These are phyloP conservation scores for Clitocybe nebularis DNA, from an alignment of 1,284 basidiomycete genomes.

Conservation along the genomic window DNA sequence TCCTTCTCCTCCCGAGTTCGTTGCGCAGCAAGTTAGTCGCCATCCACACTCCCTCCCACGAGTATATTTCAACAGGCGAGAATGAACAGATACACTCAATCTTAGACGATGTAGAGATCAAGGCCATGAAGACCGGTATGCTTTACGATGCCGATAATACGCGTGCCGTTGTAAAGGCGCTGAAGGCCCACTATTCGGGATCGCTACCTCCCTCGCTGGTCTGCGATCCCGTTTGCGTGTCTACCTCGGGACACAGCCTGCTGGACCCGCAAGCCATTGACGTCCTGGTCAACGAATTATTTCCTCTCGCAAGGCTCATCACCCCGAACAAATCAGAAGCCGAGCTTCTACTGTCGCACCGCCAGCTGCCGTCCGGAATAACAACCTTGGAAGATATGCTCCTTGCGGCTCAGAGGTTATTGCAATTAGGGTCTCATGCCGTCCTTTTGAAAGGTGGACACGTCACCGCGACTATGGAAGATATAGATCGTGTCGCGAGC, in stretches of 20 bases:
- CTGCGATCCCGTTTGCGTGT: slow-evolving; percentile 91
- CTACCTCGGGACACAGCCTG: slow-evolving; percentile 85
- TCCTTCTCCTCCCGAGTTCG: slow-evolving; percentile 62
- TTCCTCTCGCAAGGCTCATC: slow-evolving; percentile 73
- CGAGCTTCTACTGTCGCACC: slow-evolving; percentile 56
- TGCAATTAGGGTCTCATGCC: slow-evolving; percentile 46
- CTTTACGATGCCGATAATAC: slow-evolving; percentile 53
- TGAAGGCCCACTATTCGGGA: slow-evolving; percentile 36
- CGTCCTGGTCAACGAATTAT: slow-evolving; percentile 56
- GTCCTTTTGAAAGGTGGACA: slow-evolving; percentile 92
- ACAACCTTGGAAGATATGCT: slow-evolving; percentile 61
- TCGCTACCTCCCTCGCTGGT: slow-evolving; percentile 51
- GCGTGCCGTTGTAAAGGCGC: slow-evolving; percentile 38
- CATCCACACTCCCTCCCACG: not conserved
- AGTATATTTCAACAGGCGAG: slow-evolving; percentile 5
- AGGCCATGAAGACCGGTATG: slow-evolving; percentile 92
- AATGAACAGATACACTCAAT: slow-evolving; percentile 65
- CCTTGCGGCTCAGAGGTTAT: slow-evolving; percentile 51
- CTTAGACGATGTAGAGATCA: slow-evolving; percentile 70
- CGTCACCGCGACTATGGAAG: slow-evolving; percentile 40
- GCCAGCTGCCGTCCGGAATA: slow-evolving; percentile 33
- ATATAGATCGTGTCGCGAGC: slow-evolving; percentile 35
- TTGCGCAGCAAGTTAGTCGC: slow-evolving; percentile 61
- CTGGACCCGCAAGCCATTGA: slow-evolving; percentile 67
- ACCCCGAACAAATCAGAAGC: slow-evolving; percentile 91